phyloP scores from a whole-genome alignment of 2,329 filamentous ascomycete genomes.

The Cladosporium sp. region DNA sequence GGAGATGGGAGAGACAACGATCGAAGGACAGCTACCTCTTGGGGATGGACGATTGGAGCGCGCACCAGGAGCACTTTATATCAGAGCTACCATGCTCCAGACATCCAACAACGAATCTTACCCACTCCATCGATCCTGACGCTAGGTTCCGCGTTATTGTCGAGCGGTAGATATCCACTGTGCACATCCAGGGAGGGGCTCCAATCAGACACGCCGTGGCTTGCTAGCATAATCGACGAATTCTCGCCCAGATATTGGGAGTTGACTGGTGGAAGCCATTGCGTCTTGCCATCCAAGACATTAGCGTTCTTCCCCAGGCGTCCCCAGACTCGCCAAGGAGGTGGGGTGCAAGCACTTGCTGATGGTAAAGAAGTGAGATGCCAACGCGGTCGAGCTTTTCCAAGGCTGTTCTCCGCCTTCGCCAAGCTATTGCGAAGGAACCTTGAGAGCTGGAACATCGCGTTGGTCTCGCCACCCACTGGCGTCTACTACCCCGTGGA shows the following conservation, averaged over 20 bases:
- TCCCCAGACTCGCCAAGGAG: conserved; percentile 12
- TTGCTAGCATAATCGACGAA: not conserved
- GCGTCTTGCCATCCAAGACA: conserved; percentile 6
- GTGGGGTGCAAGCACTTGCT: conserved; percentile 10
- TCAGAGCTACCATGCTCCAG: not conserved
- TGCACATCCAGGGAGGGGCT: not conserved
- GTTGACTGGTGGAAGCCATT: not conserved
- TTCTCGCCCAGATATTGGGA: conserved; percentile 7
- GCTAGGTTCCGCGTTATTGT: conserved; percentile 10
- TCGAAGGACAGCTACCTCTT: not conserved
- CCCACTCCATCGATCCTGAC: conserved; percentile 1
- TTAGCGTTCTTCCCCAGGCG: conserved; percentile 4
- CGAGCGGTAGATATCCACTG: conserved; percentile 3
- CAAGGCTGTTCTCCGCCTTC: conserved; percentile 4
- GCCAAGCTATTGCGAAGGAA: conserved; percentile 1
- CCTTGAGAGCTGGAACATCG: not conserved
- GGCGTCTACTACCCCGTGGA: conserved; percentile 1
- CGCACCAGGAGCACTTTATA: conserved; percentile 5
- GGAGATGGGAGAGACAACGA: not conserved
- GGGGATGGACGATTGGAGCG: not conserved
- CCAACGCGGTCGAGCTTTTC: conserved; percentile 12
- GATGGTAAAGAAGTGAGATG: not conserved
- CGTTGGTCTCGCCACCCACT: conserved; percentile 1
- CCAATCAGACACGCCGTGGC: conserved; percentile 5
- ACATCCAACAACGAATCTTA: not conserved